phyloP scores from a whole-genome alignment of 1,139 yeast genomes.

The Candida dubliniensis region DNA sequence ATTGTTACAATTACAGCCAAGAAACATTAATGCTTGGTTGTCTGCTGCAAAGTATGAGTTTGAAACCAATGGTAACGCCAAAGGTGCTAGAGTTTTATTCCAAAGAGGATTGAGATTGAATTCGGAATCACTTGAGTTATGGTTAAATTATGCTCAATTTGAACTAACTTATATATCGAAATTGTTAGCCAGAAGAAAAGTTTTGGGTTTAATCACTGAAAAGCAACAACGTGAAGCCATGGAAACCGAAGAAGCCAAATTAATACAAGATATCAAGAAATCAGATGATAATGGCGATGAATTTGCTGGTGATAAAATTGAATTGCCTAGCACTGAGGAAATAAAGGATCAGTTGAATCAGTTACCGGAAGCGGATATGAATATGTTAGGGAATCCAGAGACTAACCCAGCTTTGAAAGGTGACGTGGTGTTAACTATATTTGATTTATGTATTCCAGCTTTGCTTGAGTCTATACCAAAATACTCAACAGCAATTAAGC shows the following conservation, averaged over 20 bases:
- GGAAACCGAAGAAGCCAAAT: conserved; percentile 39
- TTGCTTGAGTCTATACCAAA: conserved; percentile 36
- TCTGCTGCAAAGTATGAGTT: conserved; percentile 94
- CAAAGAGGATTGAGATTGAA: conserved; percentile 87
- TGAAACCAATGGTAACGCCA: conserved; percentile 83
- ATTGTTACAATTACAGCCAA: conserved; percentile 85
- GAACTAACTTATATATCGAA: conserved; percentile 86
- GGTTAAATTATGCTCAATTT: conserved; percentile 85
- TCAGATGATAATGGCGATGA: conserved; percentile 33
- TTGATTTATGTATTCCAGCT: conserved; percentile 67
- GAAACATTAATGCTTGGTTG: conserved; percentile 87
- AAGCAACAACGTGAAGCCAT: conserved; percentile 61
- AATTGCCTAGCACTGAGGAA: conserved; percentile 54
- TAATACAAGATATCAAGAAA: conserved; percentile 24
- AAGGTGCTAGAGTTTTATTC: conserved; percentile 83
- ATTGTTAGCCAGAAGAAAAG: conserved; percentile 77
- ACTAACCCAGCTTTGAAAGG: conserved; percentile 90
- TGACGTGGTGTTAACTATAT: conserved; percentile 80
- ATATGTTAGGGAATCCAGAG: conserved; percentile 80
- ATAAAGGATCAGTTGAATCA: conserved; percentile 64
- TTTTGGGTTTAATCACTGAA: conserved; percentile 75
- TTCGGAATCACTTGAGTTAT: conserved; percentile 66
- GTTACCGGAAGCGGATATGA: conserved; percentile 86
- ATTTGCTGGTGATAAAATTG: conserved; percentile 40
- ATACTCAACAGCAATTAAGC: conserved; percentile 25